Percentiles rank a stretch among this genome's conserved stretches.
Conservation (phyloP, 345 rosid genomes). For the Pugionium cornutum region DNA sequence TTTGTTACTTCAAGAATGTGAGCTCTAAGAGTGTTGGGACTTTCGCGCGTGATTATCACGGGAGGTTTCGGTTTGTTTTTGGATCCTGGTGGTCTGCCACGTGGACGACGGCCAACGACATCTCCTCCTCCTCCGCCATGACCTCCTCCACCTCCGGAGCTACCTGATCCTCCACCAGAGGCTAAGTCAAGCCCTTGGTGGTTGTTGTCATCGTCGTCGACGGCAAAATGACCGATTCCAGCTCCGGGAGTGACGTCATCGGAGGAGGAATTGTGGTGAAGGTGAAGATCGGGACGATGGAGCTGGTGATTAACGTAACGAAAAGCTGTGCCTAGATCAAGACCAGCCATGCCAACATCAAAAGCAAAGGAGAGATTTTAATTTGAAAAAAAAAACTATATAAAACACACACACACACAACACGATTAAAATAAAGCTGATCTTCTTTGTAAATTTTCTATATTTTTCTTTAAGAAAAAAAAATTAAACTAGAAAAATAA, state of each 20-base stretch:
- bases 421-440: constrained; percentile 41
- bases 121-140: constrained; percentile 39
- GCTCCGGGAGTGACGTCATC: constrained; percentile 46
- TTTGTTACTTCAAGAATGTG: constrained; percentile 93
- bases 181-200: constrained; percentile 57
- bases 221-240: constrained; percentile 47
- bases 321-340: constrained; percentile 56
- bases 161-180: constrained; percentile 43
- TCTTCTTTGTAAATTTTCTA: constrained; percentile 34
- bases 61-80: constrained; percentile 95
- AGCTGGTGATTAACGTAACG: constrained; percentile 48
- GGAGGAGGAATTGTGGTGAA: constrained; percentile 46
- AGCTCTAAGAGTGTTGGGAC: constrained; percentile 93
- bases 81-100: constrained; percentile 98
- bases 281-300: constrained; percentile 9
- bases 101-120: constrained; percentile 64
- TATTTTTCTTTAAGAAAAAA: background rate
- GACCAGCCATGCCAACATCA: constrained; percentile 53
- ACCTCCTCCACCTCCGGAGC: constrained; percentile 33
- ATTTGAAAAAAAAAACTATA: constrained; percentile 28
- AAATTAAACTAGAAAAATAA: background rate
- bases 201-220: constrained; percentile 40
- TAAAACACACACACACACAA: constrained; percentile 31
- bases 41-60: constrained; percentile 87
- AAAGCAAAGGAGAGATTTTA: constrained; percentile 33